Evolutionary conservation across 2,329 filamentous ascomycete genomes (phyloP).

Genomic region (Fusarium setosum): DNA sequence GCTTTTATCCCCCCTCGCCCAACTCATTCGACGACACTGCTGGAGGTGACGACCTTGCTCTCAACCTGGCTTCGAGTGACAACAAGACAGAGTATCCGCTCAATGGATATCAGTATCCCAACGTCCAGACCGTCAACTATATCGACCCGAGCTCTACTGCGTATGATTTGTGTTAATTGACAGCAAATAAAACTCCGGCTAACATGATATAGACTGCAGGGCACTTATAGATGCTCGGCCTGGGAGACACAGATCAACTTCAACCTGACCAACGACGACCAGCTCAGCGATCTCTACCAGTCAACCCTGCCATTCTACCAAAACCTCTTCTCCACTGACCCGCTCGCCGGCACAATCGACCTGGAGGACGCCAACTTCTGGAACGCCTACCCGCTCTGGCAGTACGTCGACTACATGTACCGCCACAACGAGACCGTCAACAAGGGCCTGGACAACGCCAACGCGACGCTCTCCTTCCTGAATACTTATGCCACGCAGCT

Average conservation of each 20-base stretch:
- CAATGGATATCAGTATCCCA: constrained; percentile 84
- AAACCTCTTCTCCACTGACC: constrained; percentile 51
- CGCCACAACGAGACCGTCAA: constrained; percentile 60
- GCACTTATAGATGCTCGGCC: constrained; percentile 51
- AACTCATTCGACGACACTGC: constrained; percentile 43
- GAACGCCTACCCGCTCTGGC: constrained; percentile 65
- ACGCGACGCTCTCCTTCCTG: constrained; percentile 57
- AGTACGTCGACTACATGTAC: constrained; percentile 66
- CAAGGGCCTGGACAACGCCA: constrained; percentile 49
- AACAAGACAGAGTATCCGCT: constrained; percentile 73
- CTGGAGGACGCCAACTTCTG: constrained; percentile 52
- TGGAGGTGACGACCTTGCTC: constrained; percentile 55
- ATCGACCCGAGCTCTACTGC: constrained; percentile 58
- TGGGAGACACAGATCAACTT: constrained; percentile 49
- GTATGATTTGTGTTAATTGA: constrained; percentile 50
- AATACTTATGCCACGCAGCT: constrained; percentile 73
- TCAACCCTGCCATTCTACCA: constrained; percentile 56
- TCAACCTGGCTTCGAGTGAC: constrained; percentile 47
- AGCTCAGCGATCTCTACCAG: constrained; percentile 40
- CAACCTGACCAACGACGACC: constrained; percentile 40
- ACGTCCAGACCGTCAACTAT: constrained; percentile 65
- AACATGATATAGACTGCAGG: constrained; percentile 48
- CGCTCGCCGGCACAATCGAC: constrained; percentile 53
- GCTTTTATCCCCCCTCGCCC: constrained; percentile 80
- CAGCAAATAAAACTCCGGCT: neutral